phyloP scores from a whole-genome alignment of 2,329 filamentous ascomycete genomes.

The Pseudogymnoascus sp. region DNA sequence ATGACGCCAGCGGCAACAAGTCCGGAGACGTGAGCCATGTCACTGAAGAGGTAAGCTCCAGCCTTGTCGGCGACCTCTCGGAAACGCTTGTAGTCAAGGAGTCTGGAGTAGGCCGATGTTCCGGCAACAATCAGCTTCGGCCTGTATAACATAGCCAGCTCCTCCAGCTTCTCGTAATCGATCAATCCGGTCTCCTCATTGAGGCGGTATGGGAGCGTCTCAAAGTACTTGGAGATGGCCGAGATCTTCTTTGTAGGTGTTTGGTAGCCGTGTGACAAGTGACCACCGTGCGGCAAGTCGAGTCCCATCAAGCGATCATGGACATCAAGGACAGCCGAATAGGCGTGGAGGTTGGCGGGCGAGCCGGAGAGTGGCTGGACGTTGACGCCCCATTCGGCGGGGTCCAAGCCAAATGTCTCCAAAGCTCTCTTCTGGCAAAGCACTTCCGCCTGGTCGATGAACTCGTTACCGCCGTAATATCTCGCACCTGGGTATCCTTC shows the following conservation, averaged over 20 bases:
- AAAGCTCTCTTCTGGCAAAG: slow-evolving; percentile 86
- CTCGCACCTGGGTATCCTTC: slow-evolving; percentile 94
- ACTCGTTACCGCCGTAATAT: slow-evolving; percentile 95
- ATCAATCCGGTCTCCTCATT: slow-evolving; percentile 87
- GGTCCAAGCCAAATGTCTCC: slow-evolving; percentile 73
- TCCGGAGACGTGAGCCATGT: slow-evolving; percentile 97
- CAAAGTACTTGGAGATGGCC: slow-evolving; percentile 98
- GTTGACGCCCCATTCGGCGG: slow-evolving; percentile 92
- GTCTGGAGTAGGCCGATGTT: slow-evolving; percentile 88
- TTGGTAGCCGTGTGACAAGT: slow-evolving; percentile 72
- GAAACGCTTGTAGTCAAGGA: slow-evolving; percentile 93
- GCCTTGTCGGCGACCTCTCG: slow-evolving; percentile 84
- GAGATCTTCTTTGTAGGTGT: slow-evolving; percentile 92
- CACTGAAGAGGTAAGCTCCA: slow-evolving; percentile 84
- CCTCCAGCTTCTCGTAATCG: slow-evolving; percentile 86
- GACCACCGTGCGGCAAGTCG: slow-evolving; percentile 10
- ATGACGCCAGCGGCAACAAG: slow-evolving; percentile 87
- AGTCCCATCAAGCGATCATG: slow-evolving; percentile 90
- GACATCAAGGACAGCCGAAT: slow-evolving; percentile 83
- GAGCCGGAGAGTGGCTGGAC: slow-evolving; percentile 60
- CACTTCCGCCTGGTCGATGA: slow-evolving; percentile 83
- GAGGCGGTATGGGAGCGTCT: slow-evolving; percentile 90
- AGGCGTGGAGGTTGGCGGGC: slow-evolving; percentile 71
- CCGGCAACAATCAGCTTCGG: slow-evolving; percentile 94
- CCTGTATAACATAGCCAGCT: slow-evolving; percentile 78